These are phyloP conservation scores for Selenicereus undatus DNA, from an alignment of 148 eudicot genomes.

Conservation along the genomic window DNA sequence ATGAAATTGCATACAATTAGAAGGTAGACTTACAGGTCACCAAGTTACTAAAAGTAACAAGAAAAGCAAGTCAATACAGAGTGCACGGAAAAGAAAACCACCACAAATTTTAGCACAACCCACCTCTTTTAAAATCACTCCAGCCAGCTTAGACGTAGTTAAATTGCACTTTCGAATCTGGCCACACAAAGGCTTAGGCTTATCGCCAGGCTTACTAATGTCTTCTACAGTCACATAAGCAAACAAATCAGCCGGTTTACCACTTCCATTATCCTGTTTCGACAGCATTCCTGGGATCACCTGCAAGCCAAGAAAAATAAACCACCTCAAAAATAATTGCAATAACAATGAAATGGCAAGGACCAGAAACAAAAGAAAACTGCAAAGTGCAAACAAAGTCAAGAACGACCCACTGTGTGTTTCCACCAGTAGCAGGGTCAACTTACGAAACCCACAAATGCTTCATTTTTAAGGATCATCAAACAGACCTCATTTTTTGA, in stretches of 20 bases:
- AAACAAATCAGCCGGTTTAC: slow-evolving; percentile 44
- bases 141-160: slow-evolving; percentile 47
- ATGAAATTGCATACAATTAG: neutral
- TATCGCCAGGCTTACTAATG: slow-evolving; percentile 26
- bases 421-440: too few species aligned
- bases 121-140: slow-evolving; percentile 64
- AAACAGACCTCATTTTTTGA: too few species aligned
- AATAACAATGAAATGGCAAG: neutral
- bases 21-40: neutral
- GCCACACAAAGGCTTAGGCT: slow-evolving; percentile 26
- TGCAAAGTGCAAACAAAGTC: neutral
- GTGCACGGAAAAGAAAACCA: neutral
- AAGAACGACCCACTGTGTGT: neutral
- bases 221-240: slow-evolving; percentile 64
- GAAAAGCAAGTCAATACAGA: slow-evolving; percentile 1
- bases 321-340: neutral
- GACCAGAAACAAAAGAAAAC: neutral
- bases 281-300: slow-evolving; percentile 59
- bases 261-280: slow-evolving; percentile 28
- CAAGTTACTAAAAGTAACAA: neutral
- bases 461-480: too few species aligned
- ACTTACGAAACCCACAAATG: too few species aligned
- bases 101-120: slow-evolving; percentile 15
- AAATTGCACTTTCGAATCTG: slow-evolving; percentile 72
- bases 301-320: slow-evolving; percentile 30